Base-by-base conservation (phyloP, 768 basidiomycete genomes). In the Clavulina sp. region DNA sequence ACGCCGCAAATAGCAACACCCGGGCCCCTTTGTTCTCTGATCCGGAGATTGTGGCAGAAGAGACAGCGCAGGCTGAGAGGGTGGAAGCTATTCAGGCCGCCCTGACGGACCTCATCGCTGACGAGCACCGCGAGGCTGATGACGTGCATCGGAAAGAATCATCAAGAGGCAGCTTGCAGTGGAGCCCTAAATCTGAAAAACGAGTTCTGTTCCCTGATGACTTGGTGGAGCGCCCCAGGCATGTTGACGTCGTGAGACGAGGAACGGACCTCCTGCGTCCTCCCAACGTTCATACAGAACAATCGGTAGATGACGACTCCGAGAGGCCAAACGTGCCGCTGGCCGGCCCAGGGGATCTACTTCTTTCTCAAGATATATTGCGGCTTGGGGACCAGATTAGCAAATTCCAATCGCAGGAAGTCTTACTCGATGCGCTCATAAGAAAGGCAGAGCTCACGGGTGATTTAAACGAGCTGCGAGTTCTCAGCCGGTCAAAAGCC, bases 51-150 rank as follows among this genome's bases (percentile, higher is more conserved):
- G 62, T 57, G 2, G 61, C 59, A 4, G 68, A 81, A 44, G 72
- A 78, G 46, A 78, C 76, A 44, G 82, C 67, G 18, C 69, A 93
- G 63, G 76, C 82, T 49, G 73, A 82, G 57, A 73, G 88, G 34
- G 95, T 97, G 78, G 88, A 91, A 59, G 92, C 93, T 2, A 95
- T 97, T 19, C 89, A 91, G 59, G 91, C 91, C 5, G 95, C 95
- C 3, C 69, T 99, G 56, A 91, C 86, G 6, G 87, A 93, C 61
- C 96, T 99, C 62, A 91, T 99, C 60, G 87, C 88, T 2, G 70
- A 82, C 36, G 86, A 93, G 56, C 72, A 79, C 34, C 72, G 36
- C 50, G 48, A 56, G 43, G 16, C 19, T 33, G 41, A 38, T 19
- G 23, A 26, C 26, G 28, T 50, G 28, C 9, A 6, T 34, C 34